Percentiles rank a stretch among this genome's conserved stretches.
These are phyloP conservation scores for Pouteria campechiana DNA, from an alignment of 179 eudicot genomes.

Conservation along the genomic window DNA sequence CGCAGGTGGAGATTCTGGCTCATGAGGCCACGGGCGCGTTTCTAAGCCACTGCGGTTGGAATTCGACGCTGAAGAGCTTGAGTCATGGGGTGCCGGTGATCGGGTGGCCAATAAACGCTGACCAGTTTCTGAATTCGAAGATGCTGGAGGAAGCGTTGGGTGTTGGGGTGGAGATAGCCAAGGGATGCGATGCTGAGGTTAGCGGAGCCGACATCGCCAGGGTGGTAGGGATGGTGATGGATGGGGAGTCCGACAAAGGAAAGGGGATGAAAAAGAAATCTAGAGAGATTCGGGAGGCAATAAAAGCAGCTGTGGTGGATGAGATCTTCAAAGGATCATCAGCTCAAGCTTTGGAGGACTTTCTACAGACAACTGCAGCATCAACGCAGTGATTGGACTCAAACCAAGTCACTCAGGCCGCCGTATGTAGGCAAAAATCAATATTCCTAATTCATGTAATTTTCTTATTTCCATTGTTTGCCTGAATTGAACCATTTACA, in stretches of 20 bases:
- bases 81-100: slow-evolving; percentile 10
- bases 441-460: no score
- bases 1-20: slow-evolving; percentile 20
- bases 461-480: no score
- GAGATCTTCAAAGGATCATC: slow-evolving; percentile 4
- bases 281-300: not conserved
- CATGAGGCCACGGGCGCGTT: slow-evolving; percentile 22
- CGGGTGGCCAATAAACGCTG: slow-evolving; percentile 13
- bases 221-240: slow-evolving; percentile 2
- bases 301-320: not conserved
- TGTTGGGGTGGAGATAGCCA: slow-evolving; percentile 3
- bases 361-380: no score
- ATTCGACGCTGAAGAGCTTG: slow-evolving; percentile 14
- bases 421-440: no score
- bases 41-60: slow-evolving; percentile 40
- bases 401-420: no score
- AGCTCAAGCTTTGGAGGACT: slow-evolving; percentile 1
- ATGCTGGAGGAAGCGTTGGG: slow-evolving; percentile 4
- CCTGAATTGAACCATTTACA: no score
- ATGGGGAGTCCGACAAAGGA: not conserved
- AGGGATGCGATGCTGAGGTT: not conserved
- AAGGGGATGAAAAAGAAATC: slow-evolving; percentile 7
- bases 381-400: no score
- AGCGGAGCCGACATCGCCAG: not conserved
- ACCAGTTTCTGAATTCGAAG: slow-evolving; percentile 10